A percentile compares a stretch with the other conserved stretches of the same genome.
Evolutionary conservation across 176 grass and related monocot genomes (phyloP).

Genomic region (Paspalum notatum): DNA sequence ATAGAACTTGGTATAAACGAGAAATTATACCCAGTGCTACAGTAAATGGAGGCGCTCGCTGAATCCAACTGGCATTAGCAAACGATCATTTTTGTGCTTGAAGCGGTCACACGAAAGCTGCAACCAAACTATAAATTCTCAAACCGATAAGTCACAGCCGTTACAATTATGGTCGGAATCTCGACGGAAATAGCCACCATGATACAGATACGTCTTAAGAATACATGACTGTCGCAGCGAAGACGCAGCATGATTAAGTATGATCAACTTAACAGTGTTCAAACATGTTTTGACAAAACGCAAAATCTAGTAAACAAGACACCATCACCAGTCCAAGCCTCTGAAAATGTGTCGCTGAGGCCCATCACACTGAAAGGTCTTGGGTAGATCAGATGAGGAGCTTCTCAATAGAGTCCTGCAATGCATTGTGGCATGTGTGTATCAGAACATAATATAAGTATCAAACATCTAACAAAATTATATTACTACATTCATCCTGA

Average conservation of each 20-base stretch:
- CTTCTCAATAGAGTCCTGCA: slow-evolving; percentile 87
- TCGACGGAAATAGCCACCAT: slow-evolving; percentile 16
- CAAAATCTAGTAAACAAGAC: slow-evolving; percentile 46
- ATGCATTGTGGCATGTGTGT: background rate
- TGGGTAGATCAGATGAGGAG: slow-evolving; percentile 72
- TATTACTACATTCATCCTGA: no score
- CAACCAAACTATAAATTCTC: slow-evolving; percentile 9
- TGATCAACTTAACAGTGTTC: slow-evolving; percentile 18
- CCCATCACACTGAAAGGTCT: slow-evolving; percentile 82
- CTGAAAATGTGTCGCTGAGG: slow-evolving; percentile 63
- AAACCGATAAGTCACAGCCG: slow-evolving; percentile 22
- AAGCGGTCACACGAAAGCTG: background rate
- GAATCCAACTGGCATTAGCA: no score
- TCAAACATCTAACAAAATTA: background rate
- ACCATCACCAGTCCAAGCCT: slow-evolving; percentile 92
- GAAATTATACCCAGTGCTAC: background rate
- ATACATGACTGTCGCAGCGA: slow-evolving; percentile 37
- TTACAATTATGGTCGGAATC: slow-evolving; percentile 18
- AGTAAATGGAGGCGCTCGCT: background rate
- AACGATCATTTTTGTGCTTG: background rate
- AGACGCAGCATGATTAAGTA: slow-evolving; percentile 17
- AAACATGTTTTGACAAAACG: slow-evolving; percentile 41
- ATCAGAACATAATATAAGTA: background rate
- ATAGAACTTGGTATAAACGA: background rate
- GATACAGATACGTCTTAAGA: slow-evolving; percentile 30